These are phyloP conservation scores for Salix purpurea DNA, from an alignment of 345 rosid genomes.

Conservation along the genomic window DNA sequence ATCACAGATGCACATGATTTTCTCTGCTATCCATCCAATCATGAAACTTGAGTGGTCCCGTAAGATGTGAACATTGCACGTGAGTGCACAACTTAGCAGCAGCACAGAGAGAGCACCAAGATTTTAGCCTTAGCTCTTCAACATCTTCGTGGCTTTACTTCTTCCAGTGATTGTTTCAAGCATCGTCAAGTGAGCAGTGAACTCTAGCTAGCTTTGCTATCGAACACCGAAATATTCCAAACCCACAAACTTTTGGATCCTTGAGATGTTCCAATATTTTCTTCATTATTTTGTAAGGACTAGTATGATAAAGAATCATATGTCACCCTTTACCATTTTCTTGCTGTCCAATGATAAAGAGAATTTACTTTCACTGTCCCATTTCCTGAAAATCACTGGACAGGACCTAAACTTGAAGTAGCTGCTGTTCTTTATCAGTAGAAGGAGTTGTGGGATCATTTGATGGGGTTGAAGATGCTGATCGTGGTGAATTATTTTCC, in stretches of 20 bases:
- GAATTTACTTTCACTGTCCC: not conserved
- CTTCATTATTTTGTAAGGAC: not conserved
- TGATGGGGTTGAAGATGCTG: constrained; percentile 2
- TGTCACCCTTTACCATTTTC: not conserved
- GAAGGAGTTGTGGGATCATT: not conserved
- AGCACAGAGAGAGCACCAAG: constrained; percentile 19
- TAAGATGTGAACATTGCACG: constrained; percentile 45
- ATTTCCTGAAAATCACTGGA: not conserved
- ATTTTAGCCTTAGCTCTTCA: not conserved
- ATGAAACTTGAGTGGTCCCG: constrained; percentile 46
- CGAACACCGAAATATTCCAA: not conserved
- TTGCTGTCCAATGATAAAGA: constrained; percentile 3
- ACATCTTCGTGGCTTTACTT: constrained; percentile 1
- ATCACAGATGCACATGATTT: constrained; percentile 29
- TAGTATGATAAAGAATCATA: not conserved
- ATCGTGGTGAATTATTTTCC: constrained; percentile 2
- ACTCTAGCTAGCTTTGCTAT: not conserved
- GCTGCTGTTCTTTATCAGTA: constrained; percentile 18
- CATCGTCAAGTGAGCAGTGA: not conserved
- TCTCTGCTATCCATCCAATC: constrained; percentile 33
- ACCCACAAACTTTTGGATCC: constrained; percentile 13
- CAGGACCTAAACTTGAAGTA: constrained; percentile 18
- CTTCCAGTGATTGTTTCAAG: not conserved
- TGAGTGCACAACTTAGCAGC: constrained; percentile 42
- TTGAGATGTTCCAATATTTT: not conserved